These are phyloP conservation scores for Trapa bicornis DNA, from an alignment of 345 rosid genomes.

Conservation along the genomic window DNA sequence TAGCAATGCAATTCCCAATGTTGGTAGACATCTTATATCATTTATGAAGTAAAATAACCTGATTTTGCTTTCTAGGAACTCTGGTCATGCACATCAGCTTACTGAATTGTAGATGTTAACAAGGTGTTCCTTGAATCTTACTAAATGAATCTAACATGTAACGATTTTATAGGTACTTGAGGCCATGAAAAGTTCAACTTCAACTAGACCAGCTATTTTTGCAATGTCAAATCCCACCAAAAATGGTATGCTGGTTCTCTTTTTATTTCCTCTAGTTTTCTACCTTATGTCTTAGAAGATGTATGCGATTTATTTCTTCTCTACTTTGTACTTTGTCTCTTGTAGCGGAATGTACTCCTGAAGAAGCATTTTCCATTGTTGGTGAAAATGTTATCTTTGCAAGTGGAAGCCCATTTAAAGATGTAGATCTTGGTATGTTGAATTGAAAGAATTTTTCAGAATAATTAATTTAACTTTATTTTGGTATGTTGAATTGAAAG, in stretches of 20 bases:
- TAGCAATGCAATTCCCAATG: not conserved
- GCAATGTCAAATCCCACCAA: constrained; percentile 98
- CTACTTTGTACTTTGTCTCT: not conserved
- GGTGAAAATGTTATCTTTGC: constrained; percentile 91
- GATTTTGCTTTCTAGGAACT: not conserved
- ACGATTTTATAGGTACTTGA: constrained; percentile 57
- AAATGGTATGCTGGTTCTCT: constrained; percentile 38
- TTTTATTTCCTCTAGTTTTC: not conserved
- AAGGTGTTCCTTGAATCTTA: not conserved
- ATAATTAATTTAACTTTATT: constrained; percentile 20
- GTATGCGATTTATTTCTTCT: not conserved
- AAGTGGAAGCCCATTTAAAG: constrained; percentile 90
- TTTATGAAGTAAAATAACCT: not conserved
- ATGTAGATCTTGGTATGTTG: constrained; percentile 74
- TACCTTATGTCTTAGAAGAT: not conserved
- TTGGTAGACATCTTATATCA: not conserved
- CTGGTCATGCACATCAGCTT: not conserved
- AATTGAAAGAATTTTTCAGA: not conserved
- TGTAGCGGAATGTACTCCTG: constrained; percentile 92
- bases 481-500: constrained; percentile 40
- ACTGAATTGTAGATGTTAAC: not conserved
- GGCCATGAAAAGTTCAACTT: constrained; percentile 86
- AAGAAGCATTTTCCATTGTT: constrained; percentile 80
- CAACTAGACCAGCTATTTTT: constrained; percentile 94
- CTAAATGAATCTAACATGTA: not conserved